These are phyloP conservation scores for Venturia pyrina DNA, from an alignment of 2,329 filamentous ascomycete genomes.

Conservation along the genomic window DNA sequence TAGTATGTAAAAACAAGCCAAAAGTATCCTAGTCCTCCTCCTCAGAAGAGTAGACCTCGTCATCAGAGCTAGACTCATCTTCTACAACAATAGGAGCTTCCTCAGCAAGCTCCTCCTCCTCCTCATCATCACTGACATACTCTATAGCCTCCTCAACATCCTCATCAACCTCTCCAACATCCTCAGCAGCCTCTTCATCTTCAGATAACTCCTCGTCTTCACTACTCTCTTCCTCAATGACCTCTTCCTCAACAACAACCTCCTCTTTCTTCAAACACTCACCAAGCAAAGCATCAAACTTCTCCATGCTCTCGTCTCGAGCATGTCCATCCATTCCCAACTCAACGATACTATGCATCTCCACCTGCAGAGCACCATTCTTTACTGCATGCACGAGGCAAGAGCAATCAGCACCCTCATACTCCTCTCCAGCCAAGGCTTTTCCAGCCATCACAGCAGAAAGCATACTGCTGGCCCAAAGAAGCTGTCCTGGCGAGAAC, in stretches of 20 bases:
- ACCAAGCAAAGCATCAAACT: neutral
- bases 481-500: neutral
- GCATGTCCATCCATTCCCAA: constrained; percentile 1
- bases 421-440: neutral
- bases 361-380: neutral
- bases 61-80: neutral
- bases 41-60: neutral
- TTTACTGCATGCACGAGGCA: neutral
- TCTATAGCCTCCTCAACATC: neutral
- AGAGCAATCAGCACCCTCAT: neutral
- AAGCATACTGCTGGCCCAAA: neutral
- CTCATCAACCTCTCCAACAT: neutral
- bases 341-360: neutral
- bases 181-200: neutral
- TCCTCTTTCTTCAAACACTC: neutral
- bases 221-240: neutral
- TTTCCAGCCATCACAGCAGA: neutral
- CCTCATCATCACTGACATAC: neutral
- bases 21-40: neutral
- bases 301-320: neutral
- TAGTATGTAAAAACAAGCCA: too few relatives aligned
- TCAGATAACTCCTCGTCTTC: neutral
- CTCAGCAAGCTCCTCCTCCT: neutral
- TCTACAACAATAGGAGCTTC: neutral
- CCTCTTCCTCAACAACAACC: neutral